These are phyloP conservation scores for Microdochium paspali DNA, from an alignment of 2,329 filamentous ascomycete genomes.

Conservation along the genomic window DNA sequence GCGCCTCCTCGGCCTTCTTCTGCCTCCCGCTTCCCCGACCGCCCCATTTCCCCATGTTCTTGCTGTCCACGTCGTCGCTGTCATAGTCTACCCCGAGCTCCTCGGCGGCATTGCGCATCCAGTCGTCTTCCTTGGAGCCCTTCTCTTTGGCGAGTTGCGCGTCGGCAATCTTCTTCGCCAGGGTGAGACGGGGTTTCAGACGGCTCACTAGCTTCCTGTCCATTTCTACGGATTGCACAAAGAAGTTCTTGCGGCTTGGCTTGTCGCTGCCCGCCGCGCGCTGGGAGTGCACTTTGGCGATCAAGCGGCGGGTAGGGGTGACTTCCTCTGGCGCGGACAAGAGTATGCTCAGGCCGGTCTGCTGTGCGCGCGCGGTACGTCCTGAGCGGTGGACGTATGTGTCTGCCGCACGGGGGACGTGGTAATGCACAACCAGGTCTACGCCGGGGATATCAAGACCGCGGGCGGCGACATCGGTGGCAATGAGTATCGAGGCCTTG, in stretches of 20 bases:
- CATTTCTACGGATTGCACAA: conserved; percentile 73
- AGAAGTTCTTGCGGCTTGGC: conserved; percentile 39
- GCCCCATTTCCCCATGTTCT: conserved; percentile 48
- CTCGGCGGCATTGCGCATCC: conserved; percentile 76
- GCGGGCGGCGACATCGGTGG: conserved; percentile 87
- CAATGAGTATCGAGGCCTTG: conserved; percentile 62
- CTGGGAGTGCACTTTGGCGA: conserved; percentile 75
- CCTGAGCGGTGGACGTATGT: conserved; percentile 94
- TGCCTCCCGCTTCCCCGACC: conserved; percentile 66
- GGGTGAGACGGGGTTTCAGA: conserved; percentile 64
- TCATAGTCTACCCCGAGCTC: conserved; percentile 94
- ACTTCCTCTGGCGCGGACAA: conserved; percentile 91
- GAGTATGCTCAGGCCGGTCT: conserved; percentile 71
- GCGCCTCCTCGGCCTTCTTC: conserved; percentile 64
- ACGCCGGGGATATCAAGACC: conserved; percentile 90
- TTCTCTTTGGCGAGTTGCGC: conserved; percentile 79
- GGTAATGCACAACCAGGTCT: conserved; percentile 88
- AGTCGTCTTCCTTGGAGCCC: conserved; percentile 71
- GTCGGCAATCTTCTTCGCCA: conserved; percentile 86
- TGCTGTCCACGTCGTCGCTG: conserved; percentile 68
- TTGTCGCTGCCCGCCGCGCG: conserved; percentile 29
- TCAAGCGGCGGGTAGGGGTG: conserved; percentile 69
- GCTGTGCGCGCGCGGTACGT: conserved; percentile 77
- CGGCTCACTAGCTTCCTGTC: conserved; percentile 70
- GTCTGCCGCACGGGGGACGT: conserved; percentile 84